Evolutionary conservation across 148 eudicot genomes (phyloP).

Genomic region (Rhododendron ferrugineum): DNA sequence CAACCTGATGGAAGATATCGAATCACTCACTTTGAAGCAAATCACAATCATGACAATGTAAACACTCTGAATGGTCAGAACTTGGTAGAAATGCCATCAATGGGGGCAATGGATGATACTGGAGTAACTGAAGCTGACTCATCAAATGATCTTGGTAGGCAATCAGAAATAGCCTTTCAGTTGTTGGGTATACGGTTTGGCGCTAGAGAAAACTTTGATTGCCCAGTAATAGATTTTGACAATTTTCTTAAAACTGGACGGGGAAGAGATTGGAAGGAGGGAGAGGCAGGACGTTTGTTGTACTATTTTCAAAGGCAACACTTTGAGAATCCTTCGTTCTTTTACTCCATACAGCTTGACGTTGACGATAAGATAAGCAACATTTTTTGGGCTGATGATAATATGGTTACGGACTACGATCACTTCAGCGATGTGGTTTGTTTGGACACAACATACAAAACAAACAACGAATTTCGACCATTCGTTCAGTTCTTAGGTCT

Average conservation of each 20-base stretch:
- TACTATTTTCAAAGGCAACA: constrained; percentile 22
- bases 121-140: constrained; percentile 1
- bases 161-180: constrained; percentile 11
- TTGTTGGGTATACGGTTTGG: constrained; percentile 10
- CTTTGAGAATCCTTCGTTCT: constrained; percentile 16
- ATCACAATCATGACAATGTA: constrained; percentile 26
- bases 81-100: neutral
- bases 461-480: constrained; percentile 8
- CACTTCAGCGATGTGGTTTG: constrained; percentile 21
- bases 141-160: neutral
- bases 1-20: constrained; percentile 29
- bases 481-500: constrained; percentile 20
- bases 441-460: constrained; percentile 18
- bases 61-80: constrained; percentile 11
- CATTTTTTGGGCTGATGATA: constrained; percentile 24
- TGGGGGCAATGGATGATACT: neutral
- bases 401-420: constrained; percentile 18
- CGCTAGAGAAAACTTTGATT: neutral
- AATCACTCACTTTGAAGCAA: constrained; percentile 24
- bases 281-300: constrained; percentile 18
- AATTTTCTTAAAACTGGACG: constrained; percentile 5
- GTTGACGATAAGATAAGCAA: constrained; percentile 20
- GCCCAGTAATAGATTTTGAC: neutral
- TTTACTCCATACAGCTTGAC: constrained; percentile 20
- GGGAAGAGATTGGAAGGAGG: constrained; percentile 13